Percentiles rank a stretch among this genome's conserved stretches.
phyloP scores from a whole-genome alignment of 768 basidiomycete species.

The Tephrocybe rancida region DNA sequence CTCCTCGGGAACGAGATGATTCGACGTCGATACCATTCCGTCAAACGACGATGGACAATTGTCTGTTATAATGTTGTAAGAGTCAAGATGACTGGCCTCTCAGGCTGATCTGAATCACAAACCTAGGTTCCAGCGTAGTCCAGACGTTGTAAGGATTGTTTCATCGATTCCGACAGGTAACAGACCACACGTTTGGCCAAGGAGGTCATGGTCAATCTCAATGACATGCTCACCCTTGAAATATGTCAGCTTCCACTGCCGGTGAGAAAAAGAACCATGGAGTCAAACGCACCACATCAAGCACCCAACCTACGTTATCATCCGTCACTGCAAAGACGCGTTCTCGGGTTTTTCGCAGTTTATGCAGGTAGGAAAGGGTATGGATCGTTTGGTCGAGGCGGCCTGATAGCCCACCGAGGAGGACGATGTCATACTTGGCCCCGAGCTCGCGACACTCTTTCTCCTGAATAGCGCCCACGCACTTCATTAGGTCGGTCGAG shows the following conservation, averaged over 20 bases:
- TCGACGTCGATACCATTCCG: slow-evolving; percentile 89
- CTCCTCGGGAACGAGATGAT: slow-evolving; percentile 77
- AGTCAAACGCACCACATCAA: slow-evolving; percentile 58
- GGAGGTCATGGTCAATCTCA: slow-evolving; percentile 64
- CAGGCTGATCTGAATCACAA: slow-evolving; percentile 24
- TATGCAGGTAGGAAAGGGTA: slow-evolving; percentile 82
- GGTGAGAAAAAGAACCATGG: background rate
- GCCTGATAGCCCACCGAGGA: slow-evolving; percentile 89
- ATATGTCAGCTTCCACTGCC: slow-evolving; percentile 1
- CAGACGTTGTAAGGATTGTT: slow-evolving; percentile 78
- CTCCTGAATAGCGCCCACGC: slow-evolving; percentile 62
- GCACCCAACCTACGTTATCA: slow-evolving; percentile 89
- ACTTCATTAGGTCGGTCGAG: slow-evolving; percentile 97
- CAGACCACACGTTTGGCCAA: slow-evolving; percentile 94
- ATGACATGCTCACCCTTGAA: slow-evolving; percentile 83
- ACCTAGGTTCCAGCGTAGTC: slow-evolving; percentile 91
- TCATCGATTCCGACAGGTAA: slow-evolving; percentile 85
- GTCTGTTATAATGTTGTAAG: slow-evolving; percentile 34
- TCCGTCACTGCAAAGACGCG: slow-evolving; percentile 82
- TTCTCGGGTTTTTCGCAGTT: slow-evolving; percentile 62
- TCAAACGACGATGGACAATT: slow-evolving; percentile 76
- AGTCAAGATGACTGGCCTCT: background rate
- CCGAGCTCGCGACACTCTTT: slow-evolving; percentile 50
- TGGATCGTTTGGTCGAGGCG: slow-evolving; percentile 95
- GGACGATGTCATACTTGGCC: slow-evolving; percentile 67